Conservation (phyloP, 1,139 yeast species). For the Debaryomyces subglobosus region DNA sequence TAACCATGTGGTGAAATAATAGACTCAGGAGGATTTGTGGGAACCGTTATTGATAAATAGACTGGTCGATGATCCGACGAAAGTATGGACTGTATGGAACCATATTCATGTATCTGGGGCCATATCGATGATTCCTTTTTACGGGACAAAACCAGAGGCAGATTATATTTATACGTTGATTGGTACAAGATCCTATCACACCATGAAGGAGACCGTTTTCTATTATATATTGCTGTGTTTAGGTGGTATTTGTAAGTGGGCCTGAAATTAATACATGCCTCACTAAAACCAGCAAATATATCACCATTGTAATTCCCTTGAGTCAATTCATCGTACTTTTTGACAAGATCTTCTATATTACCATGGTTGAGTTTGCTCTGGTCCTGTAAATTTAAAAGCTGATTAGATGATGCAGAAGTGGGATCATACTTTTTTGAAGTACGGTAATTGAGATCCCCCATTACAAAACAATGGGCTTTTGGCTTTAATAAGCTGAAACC, state of each 20-base stretch:
- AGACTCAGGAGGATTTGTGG: slow-evolving; percentile 44
- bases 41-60: slow-evolving; percentile 47
- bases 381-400: slow-evolving; percentile 29
- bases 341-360: slow-evolving; percentile 27
- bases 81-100: slow-evolving; percentile 37
- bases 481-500: slow-evolving; percentile 61
- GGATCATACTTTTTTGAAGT: slow-evolving; percentile 38
- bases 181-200: slow-evolving; percentile 79
- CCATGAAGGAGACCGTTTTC: slow-evolving; percentile 80
- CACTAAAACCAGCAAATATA: slow-evolving; percentile 64
- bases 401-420: slow-evolving; percentile 18
- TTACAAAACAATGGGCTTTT: slow-evolving; percentile 60
- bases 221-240: slow-evolving; percentile 54
- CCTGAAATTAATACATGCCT: slow-evolving; percentile 59
- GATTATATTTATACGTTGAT: slow-evolving; percentile 40
- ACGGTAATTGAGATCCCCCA: slow-evolving; percentile 88
- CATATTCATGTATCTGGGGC: slow-evolving; percentile 41
- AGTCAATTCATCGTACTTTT: slow-evolving; percentile 62
- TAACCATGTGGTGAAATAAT: slow-evolving; percentile 46
- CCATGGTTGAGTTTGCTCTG: slow-evolving; percentile 18
- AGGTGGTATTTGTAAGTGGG: slow-evolving; percentile 76
- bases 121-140: slow-evolving; percentile 10
- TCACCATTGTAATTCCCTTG: slow-evolving; percentile 44
- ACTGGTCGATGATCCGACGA: slow-evolving; percentile 50
- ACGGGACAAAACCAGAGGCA: slow-evolving; percentile 12